Evolutionary conservation across 1,284 basidiomycete genomes (phyloP).

Genomic region (Porodaedalea pini): DNA sequence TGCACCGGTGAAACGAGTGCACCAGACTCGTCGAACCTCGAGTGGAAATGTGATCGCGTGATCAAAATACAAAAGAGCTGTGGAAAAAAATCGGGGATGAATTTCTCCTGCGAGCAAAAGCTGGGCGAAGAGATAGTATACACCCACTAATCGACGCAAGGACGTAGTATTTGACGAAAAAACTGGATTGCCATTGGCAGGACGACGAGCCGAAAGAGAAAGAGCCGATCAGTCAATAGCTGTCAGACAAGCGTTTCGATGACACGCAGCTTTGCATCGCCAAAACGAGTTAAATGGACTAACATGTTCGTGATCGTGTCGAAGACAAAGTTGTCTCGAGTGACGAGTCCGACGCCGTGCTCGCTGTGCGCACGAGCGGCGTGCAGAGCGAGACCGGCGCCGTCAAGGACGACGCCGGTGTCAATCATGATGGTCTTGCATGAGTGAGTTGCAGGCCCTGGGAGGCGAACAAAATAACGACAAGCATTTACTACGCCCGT

Average conservation of each 20-base stretch:
- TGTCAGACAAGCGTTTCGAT: neutral
- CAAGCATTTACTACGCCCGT: neutral
- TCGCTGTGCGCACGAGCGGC: neutral
- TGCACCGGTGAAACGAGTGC: conserved; percentile 15
- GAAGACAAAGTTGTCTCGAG: conserved; percentile 7
- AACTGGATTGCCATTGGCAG: conserved; percentile 7
- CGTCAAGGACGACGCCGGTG: conserved; percentile 7
- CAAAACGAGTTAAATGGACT: conserved; percentile 4
- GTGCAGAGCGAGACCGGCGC: conserved; percentile 7
- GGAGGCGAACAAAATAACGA: neutral
- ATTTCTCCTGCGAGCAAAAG: neutral
- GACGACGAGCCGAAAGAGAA: neutral
- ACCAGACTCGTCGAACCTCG: conserved; percentile 18
- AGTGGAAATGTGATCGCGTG: conserved; percentile 14
- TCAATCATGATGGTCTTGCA: conserved; percentile 13
- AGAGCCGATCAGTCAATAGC: conserved; percentile 3
- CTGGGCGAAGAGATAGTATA: neutral
- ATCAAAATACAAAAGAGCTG: conserved; percentile 19
- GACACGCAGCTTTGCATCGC: neutral
- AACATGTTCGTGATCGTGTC: conserved; percentile 12
- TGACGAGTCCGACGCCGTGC: neutral
- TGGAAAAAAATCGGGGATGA: neutral
- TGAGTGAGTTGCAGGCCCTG: conserved; percentile 4
- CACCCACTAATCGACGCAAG: conserved; percentile 17
- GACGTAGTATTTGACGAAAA: conserved; percentile 19